Conservation (phyloP, 2,329 filamentous ascomycete species). For the Bipolaris cookei region DNA sequence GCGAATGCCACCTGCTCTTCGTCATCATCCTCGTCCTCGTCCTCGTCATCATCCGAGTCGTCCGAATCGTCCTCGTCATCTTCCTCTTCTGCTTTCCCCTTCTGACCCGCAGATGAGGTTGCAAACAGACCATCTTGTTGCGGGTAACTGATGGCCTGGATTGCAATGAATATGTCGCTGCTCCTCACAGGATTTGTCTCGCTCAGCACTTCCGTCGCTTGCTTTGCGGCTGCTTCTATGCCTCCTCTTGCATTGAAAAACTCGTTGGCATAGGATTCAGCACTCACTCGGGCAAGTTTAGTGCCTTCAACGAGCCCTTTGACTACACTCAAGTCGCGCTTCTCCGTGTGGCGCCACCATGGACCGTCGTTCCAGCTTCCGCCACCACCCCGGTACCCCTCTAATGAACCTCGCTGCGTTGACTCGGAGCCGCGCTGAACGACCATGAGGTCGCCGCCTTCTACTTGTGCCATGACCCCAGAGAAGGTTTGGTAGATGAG, state of each 20-base stretch:
- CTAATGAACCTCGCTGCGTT: constrained; percentile 69
- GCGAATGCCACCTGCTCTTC: constrained; percentile 76
- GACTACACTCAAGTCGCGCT: constrained; percentile 79
- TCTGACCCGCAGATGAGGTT: constrained; percentile 61
- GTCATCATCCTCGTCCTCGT: constrained; percentile 56
- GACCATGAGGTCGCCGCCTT: constrained; percentile 92
- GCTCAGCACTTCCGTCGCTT: constrained; percentile 78
- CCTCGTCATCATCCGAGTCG: neutral
- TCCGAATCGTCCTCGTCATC: constrained; percentile 60
- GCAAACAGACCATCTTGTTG: constrained; percentile 71
- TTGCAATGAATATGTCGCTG: constrained; percentile 93
- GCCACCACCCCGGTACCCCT: constrained; percentile 62
- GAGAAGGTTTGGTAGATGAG: constrained; percentile 91
- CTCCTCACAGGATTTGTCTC: constrained; percentile 89
- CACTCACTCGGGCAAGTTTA: constrained; percentile 87
- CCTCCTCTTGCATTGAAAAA: constrained; percentile 82
- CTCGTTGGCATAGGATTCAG: constrained; percentile 84
- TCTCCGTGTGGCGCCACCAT: constrained; percentile 83
- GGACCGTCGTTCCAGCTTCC: constrained; percentile 90
- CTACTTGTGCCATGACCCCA: constrained; percentile 97
- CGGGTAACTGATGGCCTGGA: constrained; percentile 80
- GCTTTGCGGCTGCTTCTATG: constrained; percentile 77
- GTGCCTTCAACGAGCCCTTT: constrained; percentile 84
- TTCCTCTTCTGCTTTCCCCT: constrained; percentile 56
- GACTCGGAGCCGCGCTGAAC: constrained; percentile 92